Percentiles rank a stretch among this genome's conserved stretches.
Conservation (phyloP, 805 yeast genomes). For the Ogataea paradorogensis region DNA sequence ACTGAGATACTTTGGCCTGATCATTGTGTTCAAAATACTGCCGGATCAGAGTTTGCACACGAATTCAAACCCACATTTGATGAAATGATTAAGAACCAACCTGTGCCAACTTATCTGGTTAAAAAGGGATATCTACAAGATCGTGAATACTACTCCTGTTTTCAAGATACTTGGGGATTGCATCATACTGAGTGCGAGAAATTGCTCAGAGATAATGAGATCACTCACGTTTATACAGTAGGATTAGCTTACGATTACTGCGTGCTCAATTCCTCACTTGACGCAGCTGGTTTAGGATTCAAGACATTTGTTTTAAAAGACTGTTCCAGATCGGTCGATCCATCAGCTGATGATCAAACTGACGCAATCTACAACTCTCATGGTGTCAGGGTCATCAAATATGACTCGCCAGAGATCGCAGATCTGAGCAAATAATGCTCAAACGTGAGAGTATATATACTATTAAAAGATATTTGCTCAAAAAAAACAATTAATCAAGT, state of each 20-base stretch:
- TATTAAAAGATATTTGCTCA: too few species aligned
- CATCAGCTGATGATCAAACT: constrained; percentile 37
- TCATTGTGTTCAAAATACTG: constrained; percentile 75
- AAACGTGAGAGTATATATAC: too few species aligned
- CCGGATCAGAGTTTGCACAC: constrained; percentile 62
- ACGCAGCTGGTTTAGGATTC: constrained; percentile 61
- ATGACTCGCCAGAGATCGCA: constrained; percentile 12
- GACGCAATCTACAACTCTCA: constrained; percentile 30
- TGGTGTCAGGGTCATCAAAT: constrained; percentile 31
- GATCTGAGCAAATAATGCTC: constrained; percentile 1
- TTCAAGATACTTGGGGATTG: constrained; percentile 72
- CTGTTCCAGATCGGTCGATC: constrained; percentile 54
- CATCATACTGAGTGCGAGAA: constrained; percentile 64
- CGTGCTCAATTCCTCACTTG: constrained; percentile 73
- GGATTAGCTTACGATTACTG: constrained; percentile 90
- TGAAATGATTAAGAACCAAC: constrained; percentile 25
- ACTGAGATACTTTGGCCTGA: constrained; percentile 78
- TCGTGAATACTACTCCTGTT: constrained; percentile 86
- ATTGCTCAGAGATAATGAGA: constrained; percentile 42
- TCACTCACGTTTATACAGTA: constrained; percentile 64
- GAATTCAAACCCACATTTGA: constrained; percentile 41
- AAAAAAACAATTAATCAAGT: constrained; percentile 1
- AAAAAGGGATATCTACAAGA: constrained; percentile 70
- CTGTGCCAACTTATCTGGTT: constrained; percentile 42
- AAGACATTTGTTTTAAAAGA: constrained; percentile 58